A percentile compares a stretch with the other conserved stretches of the same genome.
Conservation (phyloP, 495 filamentous ascomycete genomes). For the Thermochaetoides thermophila region DNA sequence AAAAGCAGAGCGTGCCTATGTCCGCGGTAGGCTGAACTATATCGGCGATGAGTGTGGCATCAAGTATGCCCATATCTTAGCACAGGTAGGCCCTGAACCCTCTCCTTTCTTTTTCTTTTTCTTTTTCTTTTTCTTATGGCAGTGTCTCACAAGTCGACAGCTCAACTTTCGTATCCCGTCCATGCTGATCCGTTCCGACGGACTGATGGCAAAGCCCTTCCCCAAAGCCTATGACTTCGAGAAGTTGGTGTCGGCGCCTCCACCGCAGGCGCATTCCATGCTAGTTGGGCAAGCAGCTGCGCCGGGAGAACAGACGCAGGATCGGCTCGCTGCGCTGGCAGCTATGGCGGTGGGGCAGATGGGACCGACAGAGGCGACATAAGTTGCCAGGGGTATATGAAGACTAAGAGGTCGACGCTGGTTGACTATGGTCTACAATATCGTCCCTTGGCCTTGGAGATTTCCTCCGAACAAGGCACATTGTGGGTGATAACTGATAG, state of each 20-base stretch:
- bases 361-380: too few relatives aligned
- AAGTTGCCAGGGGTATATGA: too few relatives aligned
- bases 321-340: too few relatives aligned
- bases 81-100: conserved; percentile 17
- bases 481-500: too few relatives aligned
- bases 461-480: too few relatives aligned
- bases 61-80: conserved; percentile 32
- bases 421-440: too few relatives aligned
- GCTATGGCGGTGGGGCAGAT: too few relatives aligned
- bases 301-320: too few relatives aligned
- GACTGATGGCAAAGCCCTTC: conserved; percentile 20
- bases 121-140: too few relatives aligned
- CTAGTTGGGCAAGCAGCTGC: background rate
- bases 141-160: background rate
- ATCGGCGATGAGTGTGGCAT: conserved; percentile 35
- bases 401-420: too few relatives aligned
- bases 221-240: conserved; percentile 20
- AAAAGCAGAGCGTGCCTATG: conserved; percentile 28
- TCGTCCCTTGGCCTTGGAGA: too few relatives aligned
- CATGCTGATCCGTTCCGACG: conserved; percentile 38
- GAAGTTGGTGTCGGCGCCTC: conserved; percentile 14
- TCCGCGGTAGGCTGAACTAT: conserved; percentile 27
- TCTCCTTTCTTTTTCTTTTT: background rate
- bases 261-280: background rate
- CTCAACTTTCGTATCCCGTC: conserved; percentile 29